These are phyloP conservation scores for Oehlia diaphana DNA, from an alignment of 192 early-diverging fungal genomes.

Conservation along the genomic window DNA sequence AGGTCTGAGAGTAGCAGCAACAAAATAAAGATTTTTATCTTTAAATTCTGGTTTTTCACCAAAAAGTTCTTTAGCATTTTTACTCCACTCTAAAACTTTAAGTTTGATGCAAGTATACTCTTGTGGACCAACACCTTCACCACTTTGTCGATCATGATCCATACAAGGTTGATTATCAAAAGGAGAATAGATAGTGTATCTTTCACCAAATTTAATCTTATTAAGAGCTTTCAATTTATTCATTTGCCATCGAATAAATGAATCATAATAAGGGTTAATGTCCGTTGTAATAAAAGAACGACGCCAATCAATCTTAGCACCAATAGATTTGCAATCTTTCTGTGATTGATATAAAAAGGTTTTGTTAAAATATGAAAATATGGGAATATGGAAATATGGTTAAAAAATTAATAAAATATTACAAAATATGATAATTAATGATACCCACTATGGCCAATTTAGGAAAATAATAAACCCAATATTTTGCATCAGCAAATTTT, in stretches of 20 bases:
- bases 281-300: conserved; percentile 98
- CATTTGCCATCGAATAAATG: conserved; percentile 98
- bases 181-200: conserved; percentile 96
- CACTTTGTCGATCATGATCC: conserved; percentile 95
- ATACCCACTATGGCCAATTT: conserved; percentile 69
- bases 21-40: conserved; percentile 81
- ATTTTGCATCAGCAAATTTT: conserved; percentile 83
- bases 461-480: conserved; percentile 97
- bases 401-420: too few relatives aligned
- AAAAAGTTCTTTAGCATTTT: conserved; percentile 44
- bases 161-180: conserved; percentile 97
- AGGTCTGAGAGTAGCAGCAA: conserved; percentile 94
- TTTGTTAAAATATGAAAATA: too few relatives aligned
- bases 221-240: conserved; percentile 73
- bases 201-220: conserved; percentile 94
- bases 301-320: conserved; percentile 91
- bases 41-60: conserved; percentile 55
- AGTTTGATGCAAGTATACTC: conserved; percentile 98
- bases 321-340: conserved; percentile 74
- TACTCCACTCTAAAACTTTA: conserved; percentile 70
- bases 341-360: conserved; percentile 25
- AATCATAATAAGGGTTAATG: conserved; percentile 97
- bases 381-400: too few relatives aligned
- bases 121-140: conserved; percentile 92
- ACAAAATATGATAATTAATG: neutral